A percentile compares a stretch with the other conserved stretches of the same genome.
phyloP scores from a whole-genome alignment of 495 filamentous ascomycete species.

The Penicillium herquei region DNA sequence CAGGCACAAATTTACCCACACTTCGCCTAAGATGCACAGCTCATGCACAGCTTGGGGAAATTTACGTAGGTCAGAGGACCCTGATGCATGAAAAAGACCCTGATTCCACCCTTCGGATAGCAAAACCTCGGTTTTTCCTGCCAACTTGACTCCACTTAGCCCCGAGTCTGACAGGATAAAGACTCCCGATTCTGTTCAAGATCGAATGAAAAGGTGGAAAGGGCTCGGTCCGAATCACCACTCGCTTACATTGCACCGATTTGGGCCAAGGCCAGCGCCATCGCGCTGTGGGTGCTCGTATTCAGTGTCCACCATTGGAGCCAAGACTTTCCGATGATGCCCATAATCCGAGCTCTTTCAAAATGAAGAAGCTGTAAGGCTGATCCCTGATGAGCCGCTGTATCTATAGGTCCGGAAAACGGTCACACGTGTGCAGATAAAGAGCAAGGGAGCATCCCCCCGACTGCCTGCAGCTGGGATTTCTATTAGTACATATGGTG shows the following conservation, averaged over 20 bases:
- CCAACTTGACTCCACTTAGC: no score
- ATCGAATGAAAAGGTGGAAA: background rate
- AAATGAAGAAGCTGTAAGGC: background rate
- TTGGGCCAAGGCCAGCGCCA: slow-evolving; percentile 13
- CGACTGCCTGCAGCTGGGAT: background rate
- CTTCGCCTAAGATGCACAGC: no score
- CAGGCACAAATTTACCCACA: no score
- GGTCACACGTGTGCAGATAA: slow-evolving; percentile 12
- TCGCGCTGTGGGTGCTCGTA: slow-evolving; percentile 21
- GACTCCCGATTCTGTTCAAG: background rate
- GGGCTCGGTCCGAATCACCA: slow-evolving; percentile 12
- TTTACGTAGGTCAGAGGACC: no score
- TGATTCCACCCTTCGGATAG: no score
- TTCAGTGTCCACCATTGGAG: slow-evolving; percentile 10
- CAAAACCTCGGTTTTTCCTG: no score
- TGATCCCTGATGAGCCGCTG: background rate
- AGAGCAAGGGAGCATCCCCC: slow-evolving; percentile 9
- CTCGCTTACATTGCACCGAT: slow-evolving; percentile 27
- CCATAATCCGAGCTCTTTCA: background rate
- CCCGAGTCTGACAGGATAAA: background rate
- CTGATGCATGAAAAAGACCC: no score
- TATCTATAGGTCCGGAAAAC: background rate
- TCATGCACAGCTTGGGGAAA: no score
- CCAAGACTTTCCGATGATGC: background rate
- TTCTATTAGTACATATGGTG: no score